phyloP scores from a whole-genome alignment of 345 rosid species.

The Clausena lansium region DNA sequence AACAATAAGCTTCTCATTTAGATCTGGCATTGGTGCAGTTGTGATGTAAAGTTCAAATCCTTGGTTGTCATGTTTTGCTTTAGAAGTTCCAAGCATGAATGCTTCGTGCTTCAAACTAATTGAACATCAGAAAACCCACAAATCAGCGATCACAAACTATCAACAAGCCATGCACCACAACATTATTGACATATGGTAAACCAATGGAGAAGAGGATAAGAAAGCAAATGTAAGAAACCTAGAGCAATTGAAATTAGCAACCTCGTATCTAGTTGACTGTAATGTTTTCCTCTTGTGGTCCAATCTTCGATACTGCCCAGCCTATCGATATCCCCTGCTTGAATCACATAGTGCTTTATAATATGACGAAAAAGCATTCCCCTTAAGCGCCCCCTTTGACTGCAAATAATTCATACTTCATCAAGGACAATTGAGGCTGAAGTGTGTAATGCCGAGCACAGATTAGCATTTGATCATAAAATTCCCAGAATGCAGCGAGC shows the following conservation, averaged over 20 bases:
- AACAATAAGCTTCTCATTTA: slow-evolving; percentile 58
- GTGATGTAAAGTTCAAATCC: slow-evolving; percentile 66
- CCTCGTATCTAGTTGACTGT: slow-evolving; percentile 40
- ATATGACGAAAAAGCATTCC: slow-evolving; percentile 61
- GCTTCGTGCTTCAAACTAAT: slow-evolving; percentile 65
- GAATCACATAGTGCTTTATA: slow-evolving; percentile 58
- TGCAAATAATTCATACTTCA: slow-evolving; percentile 25
- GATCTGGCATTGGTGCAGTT: slow-evolving; percentile 56
- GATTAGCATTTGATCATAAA: neutral
- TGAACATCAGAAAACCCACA: slow-evolving; percentile 13
- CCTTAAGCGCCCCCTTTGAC: slow-evolving; percentile 62
- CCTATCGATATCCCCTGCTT: slow-evolving; percentile 44
- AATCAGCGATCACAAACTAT: slow-evolving; percentile 9
- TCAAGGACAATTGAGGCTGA: neutral
- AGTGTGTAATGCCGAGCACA: slow-evolving; percentile 3
- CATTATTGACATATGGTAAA: slow-evolving; percentile 1
- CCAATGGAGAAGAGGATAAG: neutral
- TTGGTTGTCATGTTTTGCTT: slow-evolving; percentile 41
- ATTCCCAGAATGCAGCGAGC: neutral
- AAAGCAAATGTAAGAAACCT: neutral
- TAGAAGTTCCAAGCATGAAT: slow-evolving; percentile 69
- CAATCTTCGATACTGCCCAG: slow-evolving; percentile 53
- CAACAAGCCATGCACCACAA: neutral
- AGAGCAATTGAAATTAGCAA: slow-evolving; percentile 15
- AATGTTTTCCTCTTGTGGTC: slow-evolving; percentile 49